A percentile compares a stretch with the other conserved stretches of the same genome.
Conservation (phyloP, 305 asterid species). For the Ilex paraguariensis region DNA sequence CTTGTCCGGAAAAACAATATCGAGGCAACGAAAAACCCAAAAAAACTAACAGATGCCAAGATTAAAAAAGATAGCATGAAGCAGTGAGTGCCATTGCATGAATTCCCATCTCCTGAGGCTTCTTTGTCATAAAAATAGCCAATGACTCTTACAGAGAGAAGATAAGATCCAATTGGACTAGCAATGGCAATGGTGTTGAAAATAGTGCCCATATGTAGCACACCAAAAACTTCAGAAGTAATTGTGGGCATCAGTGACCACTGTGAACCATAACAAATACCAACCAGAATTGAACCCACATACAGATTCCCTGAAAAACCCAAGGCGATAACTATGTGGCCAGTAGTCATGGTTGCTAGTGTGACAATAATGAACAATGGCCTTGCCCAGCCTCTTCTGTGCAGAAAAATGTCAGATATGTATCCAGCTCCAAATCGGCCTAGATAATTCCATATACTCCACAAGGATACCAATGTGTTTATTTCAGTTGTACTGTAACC, state of each 20-base stretch:
- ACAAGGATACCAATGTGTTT: constrained; percentile 59
- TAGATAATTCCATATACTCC: constrained; percentile 82
- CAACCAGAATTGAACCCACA: constrained; percentile 53
- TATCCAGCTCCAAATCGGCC: constrained; percentile 77
- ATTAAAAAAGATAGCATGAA: constrained; percentile 78
- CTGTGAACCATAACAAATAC: constrained; percentile 68
- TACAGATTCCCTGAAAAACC: constrained; percentile 63
- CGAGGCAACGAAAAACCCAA: constrained; percentile 62
- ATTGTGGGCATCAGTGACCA: constrained; percentile 89
- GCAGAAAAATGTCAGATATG: constrained; percentile 45
- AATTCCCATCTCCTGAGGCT: constrained; percentile 34
- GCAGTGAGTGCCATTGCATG: constrained; percentile 71
- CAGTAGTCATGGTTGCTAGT: constrained; percentile 55
- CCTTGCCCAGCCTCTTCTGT: constrained; percentile 53
- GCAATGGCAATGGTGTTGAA: constrained; percentile 78
- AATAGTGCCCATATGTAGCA: constrained; percentile 80
- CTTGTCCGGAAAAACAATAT: constrained; percentile 53
- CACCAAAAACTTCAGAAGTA: constrained; percentile 71
- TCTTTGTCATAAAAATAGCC: constrained; percentile 73
- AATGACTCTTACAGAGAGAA: constrained; percentile 73
- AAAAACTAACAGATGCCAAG: constrained; percentile 50
- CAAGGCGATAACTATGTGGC: constrained; percentile 48
- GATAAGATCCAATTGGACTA: constrained; percentile 88
- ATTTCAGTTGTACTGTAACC: constrained; percentile 47
- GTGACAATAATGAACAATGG: constrained; percentile 51